Evolutionary conservation across 192 early-diverging fungal species (phyloP), one percentile per base, ranked within the genome.

Genomic region (Backusella psychrophila): DNA sequence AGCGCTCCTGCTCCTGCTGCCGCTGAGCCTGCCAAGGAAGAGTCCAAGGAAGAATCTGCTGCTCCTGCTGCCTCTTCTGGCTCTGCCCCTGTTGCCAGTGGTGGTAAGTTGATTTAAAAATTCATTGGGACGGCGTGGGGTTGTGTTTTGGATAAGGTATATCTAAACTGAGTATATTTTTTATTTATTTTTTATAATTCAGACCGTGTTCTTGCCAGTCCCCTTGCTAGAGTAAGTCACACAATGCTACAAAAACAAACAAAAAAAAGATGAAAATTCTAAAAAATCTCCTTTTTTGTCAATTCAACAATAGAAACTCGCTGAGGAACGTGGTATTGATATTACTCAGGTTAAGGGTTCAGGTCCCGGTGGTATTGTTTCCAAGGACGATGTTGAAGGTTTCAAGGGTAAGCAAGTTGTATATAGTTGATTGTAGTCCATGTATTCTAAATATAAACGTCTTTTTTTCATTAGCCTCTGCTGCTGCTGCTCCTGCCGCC

Each of bases 321-420:
- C 98, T 65, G 89, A 89, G 69, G 93, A 96, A 79, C 92, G 93
- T 84, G 89, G 87, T 75, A 88, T 98, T 76, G 83, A 90, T 75
- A 88, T 99, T 71, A 84, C 85, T 66, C 83, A 89, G 49, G 83
- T 99, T 74, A 84, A 85, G 71, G 98, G 96, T 69, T 89, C 95
- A 75, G 98, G 97, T 33, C 97, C 97, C 49, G 80, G 89, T 65
- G 96, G 96, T 73, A 91, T 97, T 73, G 93, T 99, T 74, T 81
- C 95, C 65, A 98, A 98, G 90, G 88, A 90, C 52, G 98, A 99
- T 81, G 91, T 99, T 42, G 89, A 95, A 75, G 86, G 79, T 74
- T 94, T 73, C 79, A 88, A 84, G 67, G 80, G 84, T 86, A 81
- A 66, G 78, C 71, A 11, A 71, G 17, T 31, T 26, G 31, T 66